phyloP scores from a whole-genome alignment of 306 rosid genomes.

The Vicia faba region DNA sequence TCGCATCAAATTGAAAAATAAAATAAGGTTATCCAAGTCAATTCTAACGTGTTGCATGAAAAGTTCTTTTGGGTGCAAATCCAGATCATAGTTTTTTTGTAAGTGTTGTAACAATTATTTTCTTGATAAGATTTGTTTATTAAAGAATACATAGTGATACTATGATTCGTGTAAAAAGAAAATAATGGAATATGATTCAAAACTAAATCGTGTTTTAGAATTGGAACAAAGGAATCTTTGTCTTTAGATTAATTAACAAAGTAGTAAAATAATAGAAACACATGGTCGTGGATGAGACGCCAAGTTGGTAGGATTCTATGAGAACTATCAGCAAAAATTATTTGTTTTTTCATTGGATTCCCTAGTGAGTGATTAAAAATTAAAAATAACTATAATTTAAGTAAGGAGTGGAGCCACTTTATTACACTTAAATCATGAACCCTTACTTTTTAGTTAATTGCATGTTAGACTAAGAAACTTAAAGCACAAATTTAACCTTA shows the following conservation, averaged over 20 bases:
- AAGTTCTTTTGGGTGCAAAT: background rate
- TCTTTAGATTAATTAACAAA: slow-evolving; percentile 46
- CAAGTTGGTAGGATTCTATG: slow-evolving; percentile 58
- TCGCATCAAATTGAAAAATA: background rate
- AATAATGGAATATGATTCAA: slow-evolving; percentile 37
- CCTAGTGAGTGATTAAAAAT: slow-evolving; percentile 28
- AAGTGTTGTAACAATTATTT: background rate
- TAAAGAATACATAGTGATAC: background rate
- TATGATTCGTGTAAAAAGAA: slow-evolving; percentile 25
- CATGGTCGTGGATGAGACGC: slow-evolving; percentile 62
- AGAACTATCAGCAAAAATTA: background rate
- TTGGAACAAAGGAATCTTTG: slow-evolving; percentile 59
- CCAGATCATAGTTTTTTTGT: slow-evolving; percentile 12
- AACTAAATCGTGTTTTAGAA: slow-evolving; percentile 31
- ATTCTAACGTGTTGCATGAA: background rate
- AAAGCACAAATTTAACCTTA: background rate
- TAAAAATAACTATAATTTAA: background rate
- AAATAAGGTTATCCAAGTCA: background rate
- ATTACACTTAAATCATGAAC: slow-evolving; percentile 29
- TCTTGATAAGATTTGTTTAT: background rate
- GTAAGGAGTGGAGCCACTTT: slow-evolving; percentile 40
- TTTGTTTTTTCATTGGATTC: slow-evolving; percentile 51
- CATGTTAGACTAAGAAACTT: background rate
- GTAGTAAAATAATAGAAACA: slow-evolving; percentile 24
- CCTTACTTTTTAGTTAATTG: background rate